Percentiles rank a stretch among this genome's conserved stretches.
phyloP scores from a whole-genome alignment of 2,329 filamentous ascomycete species.

The Plectosphaerella sp. region DNA sequence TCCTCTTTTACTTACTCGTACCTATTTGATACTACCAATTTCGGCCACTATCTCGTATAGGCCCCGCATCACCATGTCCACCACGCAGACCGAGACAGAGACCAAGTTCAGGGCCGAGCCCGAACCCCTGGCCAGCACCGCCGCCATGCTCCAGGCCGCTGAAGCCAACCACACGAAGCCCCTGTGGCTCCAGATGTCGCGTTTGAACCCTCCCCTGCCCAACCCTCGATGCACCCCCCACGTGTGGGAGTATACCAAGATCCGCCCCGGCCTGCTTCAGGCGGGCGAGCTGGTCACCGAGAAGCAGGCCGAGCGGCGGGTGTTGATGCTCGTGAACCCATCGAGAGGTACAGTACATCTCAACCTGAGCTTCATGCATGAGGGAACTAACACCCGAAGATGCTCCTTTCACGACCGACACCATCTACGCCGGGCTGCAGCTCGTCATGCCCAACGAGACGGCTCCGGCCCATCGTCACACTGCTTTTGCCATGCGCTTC shows the following conservation, averaged over 20 bases:
- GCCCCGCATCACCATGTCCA: neutral
- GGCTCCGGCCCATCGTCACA: conserved; percentile 47
- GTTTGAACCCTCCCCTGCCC: conserved; percentile 37
- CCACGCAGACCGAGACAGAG: neutral
- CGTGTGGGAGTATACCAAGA: conserved; percentile 25
- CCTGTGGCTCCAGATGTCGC: conserved; percentile 39
- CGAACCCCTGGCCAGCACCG: neutral
- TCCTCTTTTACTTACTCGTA: neutral
- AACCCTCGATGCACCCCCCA: conserved; percentile 32
- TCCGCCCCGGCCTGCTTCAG: conserved; percentile 24
- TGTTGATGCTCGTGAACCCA: conserved; percentile 32
- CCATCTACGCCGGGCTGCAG: conserved; percentile 49
- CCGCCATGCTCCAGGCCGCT: conserved; percentile 4
- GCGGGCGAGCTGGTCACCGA: conserved; percentile 25
- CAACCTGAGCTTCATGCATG: too few relatives aligned
- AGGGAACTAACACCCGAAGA: conserved; percentile 19
- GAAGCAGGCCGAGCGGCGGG: conserved; percentile 29
- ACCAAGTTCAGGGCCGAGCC: neutral
- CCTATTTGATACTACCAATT: too few relatives aligned
- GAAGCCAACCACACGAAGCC: conserved; percentile 21
- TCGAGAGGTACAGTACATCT: conserved; percentile 12
- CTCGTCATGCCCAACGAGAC: conserved; percentile 49
- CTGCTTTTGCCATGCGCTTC: conserved; percentile 49
- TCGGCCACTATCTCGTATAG: too few relatives aligned
- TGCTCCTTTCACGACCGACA: conserved; percentile 50